Percentiles rank a stretch among this genome's conserved stretches.
Conservation (phyloP, 371 early-diverging fungal genomes). For the Dipsacomyces acuminosporus region DNA sequence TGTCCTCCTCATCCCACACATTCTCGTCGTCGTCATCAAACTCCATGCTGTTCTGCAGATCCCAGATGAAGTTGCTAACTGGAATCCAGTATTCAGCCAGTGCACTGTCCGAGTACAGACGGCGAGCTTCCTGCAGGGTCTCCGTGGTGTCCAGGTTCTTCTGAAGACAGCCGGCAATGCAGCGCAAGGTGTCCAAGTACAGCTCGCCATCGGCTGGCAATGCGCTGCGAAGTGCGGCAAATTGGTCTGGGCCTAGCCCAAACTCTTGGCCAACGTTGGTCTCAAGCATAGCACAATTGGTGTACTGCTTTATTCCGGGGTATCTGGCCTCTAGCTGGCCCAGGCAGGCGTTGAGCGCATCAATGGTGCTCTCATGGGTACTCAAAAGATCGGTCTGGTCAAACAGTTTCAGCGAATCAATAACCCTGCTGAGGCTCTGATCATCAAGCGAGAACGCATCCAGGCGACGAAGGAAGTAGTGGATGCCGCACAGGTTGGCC, state of each 20-base stretch:
- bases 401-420: conserved; percentile 17
- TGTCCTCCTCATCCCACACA: neutral
- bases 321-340: conserved; percentile 25
- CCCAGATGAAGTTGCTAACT: conserved; percentile 25
- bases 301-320: conserved; percentile 35
- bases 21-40: conserved; percentile 6
- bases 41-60: conserved; percentile 9
- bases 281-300: conserved; percentile 33
- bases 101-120: conserved; percentile 10
- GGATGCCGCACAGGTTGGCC: conserved; percentile 32
- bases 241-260: conserved; percentile 20
- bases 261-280: conserved; percentile 35
- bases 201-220: conserved; percentile 33
- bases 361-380: conserved; percentile 24
- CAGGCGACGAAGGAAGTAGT: conserved; percentile 38
- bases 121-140: conserved; percentile 8
- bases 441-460: conserved; percentile 16
- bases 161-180: conserved; percentile 22
- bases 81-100: conserved; percentile 15
- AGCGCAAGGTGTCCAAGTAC: conserved; percentile 32
- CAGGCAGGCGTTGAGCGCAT: conserved; percentile 25
- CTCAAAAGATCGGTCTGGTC: conserved; percentile 3
- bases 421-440: conserved; percentile 21
- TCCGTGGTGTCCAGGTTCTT: conserved; percentile 16
- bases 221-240: conserved; percentile 26